Evolutionary conservation across 768 basidiomycete species (phyloP).

Genomic region (Boletus subcaerulescens): DNA sequence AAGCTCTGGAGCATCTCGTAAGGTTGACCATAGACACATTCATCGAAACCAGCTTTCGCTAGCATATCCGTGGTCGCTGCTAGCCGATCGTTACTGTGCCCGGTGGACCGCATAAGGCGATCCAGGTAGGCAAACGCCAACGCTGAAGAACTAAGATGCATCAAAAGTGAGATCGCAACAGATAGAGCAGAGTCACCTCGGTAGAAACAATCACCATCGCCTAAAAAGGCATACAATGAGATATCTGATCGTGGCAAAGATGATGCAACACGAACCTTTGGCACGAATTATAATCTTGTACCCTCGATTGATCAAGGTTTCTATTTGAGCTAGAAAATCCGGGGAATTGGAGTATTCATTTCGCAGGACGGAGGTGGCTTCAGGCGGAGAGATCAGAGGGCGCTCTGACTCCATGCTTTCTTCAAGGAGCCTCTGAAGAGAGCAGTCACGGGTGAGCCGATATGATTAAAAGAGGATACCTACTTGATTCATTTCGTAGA

Average conservation of each 20-base stretch:
- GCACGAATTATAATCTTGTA: conserved; percentile 67
- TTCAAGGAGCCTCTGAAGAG: conserved; percentile 37
- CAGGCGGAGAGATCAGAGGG: conserved; percentile 54
- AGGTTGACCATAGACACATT: conserved; percentile 71
- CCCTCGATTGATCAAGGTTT: conserved; percentile 60
- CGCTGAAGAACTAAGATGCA: conserved; percentile 44
- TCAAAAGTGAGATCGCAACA: conserved; percentile 8
- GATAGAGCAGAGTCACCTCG: conserved; percentile 52
- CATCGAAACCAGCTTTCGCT: conserved; percentile 58
- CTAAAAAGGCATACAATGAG: conserved; percentile 32
- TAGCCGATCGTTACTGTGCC: conserved; percentile 42
- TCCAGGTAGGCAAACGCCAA: conserved; percentile 81
- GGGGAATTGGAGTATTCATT: conserved; percentile 62
- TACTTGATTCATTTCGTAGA: conserved; percentile 43
- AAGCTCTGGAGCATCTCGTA: conserved; percentile 59
- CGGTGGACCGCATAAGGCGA: conserved; percentile 54
- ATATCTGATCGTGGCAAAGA: background rate
- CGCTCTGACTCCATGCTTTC: conserved; percentile 37
- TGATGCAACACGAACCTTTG: conserved; percentile 48
- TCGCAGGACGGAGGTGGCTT: conserved; percentile 53
- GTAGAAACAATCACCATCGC: conserved; percentile 93
- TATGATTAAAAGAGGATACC: background rate
- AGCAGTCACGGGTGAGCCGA: background rate
- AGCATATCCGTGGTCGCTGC: conserved; percentile 54
- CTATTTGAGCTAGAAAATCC: conserved; percentile 70